Percentiles rank a stretch among this genome's conserved stretches.
Evolutionary conservation across 192 early-diverging fungal species (phyloP).

Genomic region (Backusella sp.): DNA sequence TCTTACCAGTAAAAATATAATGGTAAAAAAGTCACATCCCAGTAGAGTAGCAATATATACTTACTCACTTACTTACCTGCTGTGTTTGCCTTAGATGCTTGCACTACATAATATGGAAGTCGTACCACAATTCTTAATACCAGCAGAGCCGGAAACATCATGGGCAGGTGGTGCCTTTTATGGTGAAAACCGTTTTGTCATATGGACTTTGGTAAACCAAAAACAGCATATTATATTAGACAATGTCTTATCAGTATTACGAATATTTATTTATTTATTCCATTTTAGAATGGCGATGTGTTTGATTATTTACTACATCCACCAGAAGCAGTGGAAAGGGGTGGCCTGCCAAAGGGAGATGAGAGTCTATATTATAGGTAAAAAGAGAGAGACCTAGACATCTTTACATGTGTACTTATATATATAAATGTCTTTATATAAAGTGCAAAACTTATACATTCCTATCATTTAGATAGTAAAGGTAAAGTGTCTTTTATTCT

Average conservation of each 20-base stretch:
- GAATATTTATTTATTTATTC: not conserved
- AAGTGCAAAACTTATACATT: constrained; percentile 11
- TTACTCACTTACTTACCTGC: not conserved
- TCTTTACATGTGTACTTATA: not conserved
- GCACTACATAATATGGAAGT: constrained; percentile 8
- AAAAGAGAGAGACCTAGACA: not conserved
- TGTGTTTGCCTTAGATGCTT: constrained; percentile 4
- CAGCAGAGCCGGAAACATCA: constrained; percentile 5
- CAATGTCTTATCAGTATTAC: not conserved
- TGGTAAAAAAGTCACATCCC: constrained; percentile 16
- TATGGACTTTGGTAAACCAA: constrained; percentile 47
- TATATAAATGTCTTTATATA: not conserved
- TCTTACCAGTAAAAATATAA: constrained; percentile 24
- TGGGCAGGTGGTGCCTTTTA: constrained; percentile 45
- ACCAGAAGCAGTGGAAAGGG: constrained; percentile 12
- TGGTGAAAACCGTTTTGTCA: constrained; percentile 21
- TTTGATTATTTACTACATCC: constrained; percentile 34
- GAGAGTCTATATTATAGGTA: constrained; percentile 36
- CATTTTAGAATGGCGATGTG: constrained; percentile 31
- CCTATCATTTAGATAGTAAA: constrained; percentile 9
- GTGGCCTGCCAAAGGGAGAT: constrained; percentile 12
- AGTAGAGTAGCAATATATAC: no score
- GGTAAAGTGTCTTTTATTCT: not conserved
- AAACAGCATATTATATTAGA: not conserved
- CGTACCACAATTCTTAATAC: constrained; percentile 17